Evolutionary conservation across 257 asterid genomes (phyloP), one percentile per base, ranked within the genome.

Genomic region (Osmanthus fragrans): DNA sequence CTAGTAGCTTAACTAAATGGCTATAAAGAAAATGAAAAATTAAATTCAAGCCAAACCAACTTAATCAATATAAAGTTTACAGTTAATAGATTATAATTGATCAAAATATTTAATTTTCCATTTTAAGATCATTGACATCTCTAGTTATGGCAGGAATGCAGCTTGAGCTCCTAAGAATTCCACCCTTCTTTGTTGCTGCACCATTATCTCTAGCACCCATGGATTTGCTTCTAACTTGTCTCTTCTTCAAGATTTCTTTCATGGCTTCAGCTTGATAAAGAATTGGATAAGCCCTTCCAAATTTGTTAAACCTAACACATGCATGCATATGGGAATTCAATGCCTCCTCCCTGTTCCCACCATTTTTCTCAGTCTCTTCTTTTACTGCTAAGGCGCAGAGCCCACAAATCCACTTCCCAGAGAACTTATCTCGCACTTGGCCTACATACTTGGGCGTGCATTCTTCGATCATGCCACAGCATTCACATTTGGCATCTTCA

Each of bases 141-240:
- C 80, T 82, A 3, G 87, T 84, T 70, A 87, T 73, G 1, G 87
- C 88, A 4, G 91, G 84, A 77, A 85, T 87, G 37, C 89, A 85
- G 39, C 89, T 85, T 4, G 85, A 77, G 45, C 87, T 85, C 80
- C 89, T 80, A 1, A 80, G 73, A 40, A 85, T 82, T 56, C 80
- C 85, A 49, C 81, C 85, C 13, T 78, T 78, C 60, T 80, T 60
- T 6, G 21, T 80, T 37, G 8, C 7, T 5, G 11, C 74, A 63
- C 2, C 65, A 9, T 67, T 74, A 25, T 65, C 86, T 73, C 77
- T 82, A 36, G 79, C 76, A 34, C 83, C 80, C 10, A 72, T 58
- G 10, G 85, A 76, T 76, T 85, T 85, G 1, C 70, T 65, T 40
- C 81, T 77, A 4, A 47, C 7, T 2, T 72, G 76, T 18, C 77